Percentiles rank a stretch among this genome's conserved stretches.
phyloP scores from a whole-genome alignment of 192 early-diverging fungal species.

The Rhizoclosmatium globosum region DNA sequence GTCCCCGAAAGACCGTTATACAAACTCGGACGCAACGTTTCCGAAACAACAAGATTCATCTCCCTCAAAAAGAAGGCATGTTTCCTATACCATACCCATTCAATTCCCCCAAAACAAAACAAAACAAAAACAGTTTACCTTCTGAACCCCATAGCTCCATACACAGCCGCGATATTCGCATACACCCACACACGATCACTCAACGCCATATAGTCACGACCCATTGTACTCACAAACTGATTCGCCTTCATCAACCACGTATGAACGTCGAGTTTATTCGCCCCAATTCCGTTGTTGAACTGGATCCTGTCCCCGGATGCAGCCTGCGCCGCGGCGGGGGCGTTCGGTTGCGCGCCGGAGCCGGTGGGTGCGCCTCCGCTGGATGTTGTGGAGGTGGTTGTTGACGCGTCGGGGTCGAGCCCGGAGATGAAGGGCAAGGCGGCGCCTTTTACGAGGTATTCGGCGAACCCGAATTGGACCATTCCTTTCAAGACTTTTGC shows the following conservation, averaged over 20 bases:
- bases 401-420: neutral
- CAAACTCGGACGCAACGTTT: conserved; percentile 26
- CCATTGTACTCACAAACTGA: conserved; percentile 40
- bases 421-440: conserved; percentile 40
- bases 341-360: conserved; percentile 28
- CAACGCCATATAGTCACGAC: conserved; percentile 62
- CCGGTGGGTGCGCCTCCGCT: conserved; percentile 10
- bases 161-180: conserved; percentile 66
- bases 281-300: conserved; percentile 50
- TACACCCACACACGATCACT: conserved; percentile 65
- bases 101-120: too few relatives aligned
- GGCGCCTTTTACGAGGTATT: conserved; percentile 50
- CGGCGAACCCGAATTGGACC: conserved; percentile 45
- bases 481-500: conserved; percentile 68
- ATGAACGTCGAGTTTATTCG: conserved; percentile 61
- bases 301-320: conserved; percentile 42
- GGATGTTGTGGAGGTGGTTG: neutral
- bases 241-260: conserved; percentile 70
- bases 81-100: conserved; percentile 50
- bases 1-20: neutral
- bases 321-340: conserved; percentile 6
- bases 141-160: conserved; percentile 62
- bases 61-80: conserved; percentile 78
- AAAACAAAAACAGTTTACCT: neutral
- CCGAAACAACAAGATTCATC: conserved; percentile 51